Evolutionary conservation across 129 eudicot species (phyloP).

Genomic region (Smallanthus sonchifolius): DNA sequence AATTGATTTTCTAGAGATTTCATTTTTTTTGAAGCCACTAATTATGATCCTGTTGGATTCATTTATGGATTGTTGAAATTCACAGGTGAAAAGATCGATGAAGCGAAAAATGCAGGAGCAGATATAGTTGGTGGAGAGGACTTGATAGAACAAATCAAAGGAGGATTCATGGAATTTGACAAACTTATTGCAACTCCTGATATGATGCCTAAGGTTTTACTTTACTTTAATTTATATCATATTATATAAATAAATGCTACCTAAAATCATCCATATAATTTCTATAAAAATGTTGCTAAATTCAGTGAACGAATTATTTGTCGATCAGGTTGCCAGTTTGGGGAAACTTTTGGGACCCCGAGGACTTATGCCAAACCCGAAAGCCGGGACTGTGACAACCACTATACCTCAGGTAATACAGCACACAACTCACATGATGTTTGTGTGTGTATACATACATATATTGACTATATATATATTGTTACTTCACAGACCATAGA

Average conservation of each 20-base stretch:
- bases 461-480: background rate
- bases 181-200: constrained; percentile 94
- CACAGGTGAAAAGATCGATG: constrained; percentile 91
- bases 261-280: background rate
- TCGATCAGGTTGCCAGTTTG: constrained; percentile 71
- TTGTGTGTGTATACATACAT: background rate
- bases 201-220: constrained; percentile 96
- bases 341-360: constrained; percentile 93
- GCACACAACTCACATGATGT: background rate
- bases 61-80: constrained; percentile 2
- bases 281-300: background rate
- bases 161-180: constrained; percentile 93
- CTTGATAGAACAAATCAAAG: constrained; percentile 82
- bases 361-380: constrained; percentile 98
- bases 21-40: background rate
- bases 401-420: constrained; percentile 71
- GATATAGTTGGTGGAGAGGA: constrained; percentile 96
- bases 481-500: constrained; percentile 59
- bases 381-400: constrained; percentile 94
- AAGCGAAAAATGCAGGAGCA: constrained; percentile 95
- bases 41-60: constrained; percentile 13
- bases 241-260: background rate
- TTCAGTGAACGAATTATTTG: background rate
- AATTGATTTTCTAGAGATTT: background rate
- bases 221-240: background rate